Conservation (phyloP, 2,329 filamentous ascomycete genomes). For the Ilyonectria mors-panacis region DNA sequence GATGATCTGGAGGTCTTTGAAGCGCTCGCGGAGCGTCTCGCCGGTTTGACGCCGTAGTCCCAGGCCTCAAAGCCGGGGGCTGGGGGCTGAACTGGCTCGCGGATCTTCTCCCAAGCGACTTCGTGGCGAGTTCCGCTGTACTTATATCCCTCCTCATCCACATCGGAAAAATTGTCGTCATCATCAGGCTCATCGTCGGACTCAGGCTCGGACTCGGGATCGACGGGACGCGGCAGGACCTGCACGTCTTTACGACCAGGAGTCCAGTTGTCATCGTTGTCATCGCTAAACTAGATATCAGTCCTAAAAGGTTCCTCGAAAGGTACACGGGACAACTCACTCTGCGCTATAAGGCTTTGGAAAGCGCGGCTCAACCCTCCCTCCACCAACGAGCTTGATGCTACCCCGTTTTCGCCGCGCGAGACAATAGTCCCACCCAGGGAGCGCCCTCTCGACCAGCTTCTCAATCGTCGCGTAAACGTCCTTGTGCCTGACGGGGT, state of each 20-base stretch:
- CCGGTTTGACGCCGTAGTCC: slow-evolving; percentile 32
- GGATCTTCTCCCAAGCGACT: slow-evolving; percentile 28
- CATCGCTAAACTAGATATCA: slow-evolving; percentile 26
- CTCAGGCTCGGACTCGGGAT: background rate
- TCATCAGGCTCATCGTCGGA: background rate
- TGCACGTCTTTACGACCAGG: background rate
- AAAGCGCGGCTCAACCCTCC: slow-evolving; percentile 35
- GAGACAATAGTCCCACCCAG: slow-evolving; percentile 64
- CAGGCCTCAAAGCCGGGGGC: slow-evolving; percentile 56
- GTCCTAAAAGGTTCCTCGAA: background rate
- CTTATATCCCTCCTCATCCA: slow-evolving; percentile 33
- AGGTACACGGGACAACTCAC: slow-evolving; percentile 11
- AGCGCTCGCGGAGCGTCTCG: slow-evolving; percentile 13
- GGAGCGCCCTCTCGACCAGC: slow-evolving; percentile 54
- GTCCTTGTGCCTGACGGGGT: slow-evolving; percentile 52
- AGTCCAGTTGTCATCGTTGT: slow-evolving; percentile 30
- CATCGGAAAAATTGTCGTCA: background rate
- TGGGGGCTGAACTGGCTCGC: slow-evolving; percentile 32
- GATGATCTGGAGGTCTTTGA: slow-evolving; percentile 65
- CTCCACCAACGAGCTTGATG: slow-evolving; percentile 22
- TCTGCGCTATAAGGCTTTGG: background rate
- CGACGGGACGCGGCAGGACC: background rate
- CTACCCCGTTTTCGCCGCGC: slow-evolving; percentile 37
- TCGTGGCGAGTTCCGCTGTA: background rate
- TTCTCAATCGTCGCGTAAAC: slow-evolving; percentile 56